Evolutionary conservation across 331 rosid species (phyloP).

Genomic region (Telfairia occidentalis): DNA sequence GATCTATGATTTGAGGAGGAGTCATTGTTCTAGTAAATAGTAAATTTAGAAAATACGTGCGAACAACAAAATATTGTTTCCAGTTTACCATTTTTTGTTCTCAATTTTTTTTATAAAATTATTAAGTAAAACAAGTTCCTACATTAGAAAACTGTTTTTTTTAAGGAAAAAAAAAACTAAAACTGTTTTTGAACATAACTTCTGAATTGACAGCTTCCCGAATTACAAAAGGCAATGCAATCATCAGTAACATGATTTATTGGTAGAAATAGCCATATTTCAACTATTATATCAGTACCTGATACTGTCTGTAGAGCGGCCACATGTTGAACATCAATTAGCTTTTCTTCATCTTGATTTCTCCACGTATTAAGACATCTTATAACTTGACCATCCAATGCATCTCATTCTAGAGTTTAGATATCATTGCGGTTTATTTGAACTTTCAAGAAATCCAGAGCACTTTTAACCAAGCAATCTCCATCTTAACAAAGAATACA

Average conservation of each 20-base stretch:
- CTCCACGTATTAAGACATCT: not conserved
- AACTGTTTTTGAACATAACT: not conserved
- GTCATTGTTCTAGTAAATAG: not conserved
- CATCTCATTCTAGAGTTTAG: not conserved
- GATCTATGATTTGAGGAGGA: not conserved
- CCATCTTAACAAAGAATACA: not conserved
- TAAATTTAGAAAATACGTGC: not conserved
- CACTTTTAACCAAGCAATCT: not conserved
- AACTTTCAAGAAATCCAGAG: not conserved
- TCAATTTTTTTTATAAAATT: not conserved
- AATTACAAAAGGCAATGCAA: not conserved
- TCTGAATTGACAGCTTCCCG: not conserved
- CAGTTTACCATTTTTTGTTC: not conserved
- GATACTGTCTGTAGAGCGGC: not conserved
- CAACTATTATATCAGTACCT: not conserved
- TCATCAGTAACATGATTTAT: not conserved
- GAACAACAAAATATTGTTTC: not conserved
- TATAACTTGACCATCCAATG: not conserved
- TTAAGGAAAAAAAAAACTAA: no score
- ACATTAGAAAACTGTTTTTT: not conserved
- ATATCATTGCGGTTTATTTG: not conserved
- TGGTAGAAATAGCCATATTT: not conserved
- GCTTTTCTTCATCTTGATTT: not conserved
- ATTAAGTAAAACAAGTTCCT: not conserved
- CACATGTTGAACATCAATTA: not conserved